phyloP scores from a whole-genome alignment of 163 green algal genomes.

The Prototheca cutis region DNA sequence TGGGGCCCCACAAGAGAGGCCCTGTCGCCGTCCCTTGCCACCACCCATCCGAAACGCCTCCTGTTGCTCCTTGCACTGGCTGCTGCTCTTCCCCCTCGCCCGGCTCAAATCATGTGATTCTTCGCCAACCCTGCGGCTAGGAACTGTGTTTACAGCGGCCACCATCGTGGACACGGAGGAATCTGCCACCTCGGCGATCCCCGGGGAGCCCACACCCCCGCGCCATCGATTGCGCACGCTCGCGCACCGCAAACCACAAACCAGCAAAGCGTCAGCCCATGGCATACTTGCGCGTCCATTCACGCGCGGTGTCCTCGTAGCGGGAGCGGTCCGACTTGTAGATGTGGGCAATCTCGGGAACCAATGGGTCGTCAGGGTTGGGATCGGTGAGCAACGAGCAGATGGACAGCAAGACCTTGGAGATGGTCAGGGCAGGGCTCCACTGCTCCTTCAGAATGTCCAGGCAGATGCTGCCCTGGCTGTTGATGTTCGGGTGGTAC shows the following conservation, averaged over 20 bases:
- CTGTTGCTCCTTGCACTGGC: too few species aligned
- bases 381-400: conserved; percentile 88
- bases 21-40: too few species aligned
- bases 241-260: neutral
- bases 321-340: conserved; percentile 53
- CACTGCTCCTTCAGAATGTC: conserved; percentile 99
- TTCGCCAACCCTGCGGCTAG: too few species aligned
- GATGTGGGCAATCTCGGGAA: conserved; percentile 58
- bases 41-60: too few species aligned
- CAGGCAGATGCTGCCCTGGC: conserved; percentile 94
- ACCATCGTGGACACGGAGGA: too few species aligned
- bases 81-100: too few species aligned
- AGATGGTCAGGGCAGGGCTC: conserved; percentile 95
- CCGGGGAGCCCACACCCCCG: too few species aligned
- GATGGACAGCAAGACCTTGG: conserved; percentile 94
- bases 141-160: too few species aligned
- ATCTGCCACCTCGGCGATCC: too few species aligned
- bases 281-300: conserved; percentile 55
- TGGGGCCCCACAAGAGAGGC: too few species aligned
- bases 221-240: too few species aligned
- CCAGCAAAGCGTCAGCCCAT: conserved; percentile 22
- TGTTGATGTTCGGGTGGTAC: conserved; percentile 95
- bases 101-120: too few species aligned
- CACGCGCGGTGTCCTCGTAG: conserved; percentile 51
- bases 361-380: conserved; percentile 65